Conservation (phyloP, 768 basidiomycete species). For the Coprinopsis sp. region DNA sequence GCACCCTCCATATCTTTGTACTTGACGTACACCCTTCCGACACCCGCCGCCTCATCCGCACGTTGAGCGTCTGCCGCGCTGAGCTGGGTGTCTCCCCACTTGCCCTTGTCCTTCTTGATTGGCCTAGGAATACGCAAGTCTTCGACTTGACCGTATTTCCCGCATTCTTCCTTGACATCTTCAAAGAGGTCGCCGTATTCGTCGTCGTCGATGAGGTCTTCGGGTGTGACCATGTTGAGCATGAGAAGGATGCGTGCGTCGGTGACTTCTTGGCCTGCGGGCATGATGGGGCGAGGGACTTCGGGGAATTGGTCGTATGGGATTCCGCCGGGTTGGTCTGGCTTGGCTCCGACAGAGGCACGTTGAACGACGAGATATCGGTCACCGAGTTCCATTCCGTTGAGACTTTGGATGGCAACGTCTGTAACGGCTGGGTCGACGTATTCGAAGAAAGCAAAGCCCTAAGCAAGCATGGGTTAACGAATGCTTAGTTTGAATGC, state of each 20-base stretch:
- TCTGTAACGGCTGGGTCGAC: slow-evolving; percentile 86
- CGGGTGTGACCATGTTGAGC: slow-evolving; percentile 97
- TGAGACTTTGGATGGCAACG: slow-evolving; percentile 91
- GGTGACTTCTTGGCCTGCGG: slow-evolving; percentile 61
- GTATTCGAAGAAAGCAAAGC: slow-evolving; percentile 99
- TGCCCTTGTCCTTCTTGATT: slow-evolving; percentile 77
- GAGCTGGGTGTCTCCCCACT: slow-evolving; percentile 69
- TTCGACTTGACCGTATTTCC: slow-evolving; percentile 72
- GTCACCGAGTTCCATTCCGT: slow-evolving; percentile 97
- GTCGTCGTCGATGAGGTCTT: slow-evolving; percentile 84
- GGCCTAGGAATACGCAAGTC: slow-evolving; percentile 89
- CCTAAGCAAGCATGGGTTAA: slow-evolving; percentile 43
- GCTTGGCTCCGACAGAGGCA: slow-evolving; percentile 90
- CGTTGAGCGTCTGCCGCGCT: slow-evolving; percentile 63
- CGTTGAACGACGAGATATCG: slow-evolving; percentile 94
- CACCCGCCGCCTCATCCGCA: slow-evolving; percentile 84
- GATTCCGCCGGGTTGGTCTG: slow-evolving; percentile 58
- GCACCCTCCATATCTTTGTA: slow-evolving; percentile 63
- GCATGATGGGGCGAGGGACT: slow-evolving; percentile 85
- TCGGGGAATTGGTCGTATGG: slow-evolving; percentile 80
- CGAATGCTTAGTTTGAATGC: neutral
- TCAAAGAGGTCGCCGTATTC: slow-evolving; percentile 95
- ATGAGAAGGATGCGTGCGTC: slow-evolving; percentile 88
- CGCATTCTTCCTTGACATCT: slow-evolving; percentile 90
- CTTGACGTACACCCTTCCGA: slow-evolving; percentile 95